A percentile compares a stretch with the other conserved stretches of the same genome.
Evolutionary conservation across 2,329 filamentous ascomycete genomes (phyloP).

Genomic region (Colletotrichum somersetense): DNA sequence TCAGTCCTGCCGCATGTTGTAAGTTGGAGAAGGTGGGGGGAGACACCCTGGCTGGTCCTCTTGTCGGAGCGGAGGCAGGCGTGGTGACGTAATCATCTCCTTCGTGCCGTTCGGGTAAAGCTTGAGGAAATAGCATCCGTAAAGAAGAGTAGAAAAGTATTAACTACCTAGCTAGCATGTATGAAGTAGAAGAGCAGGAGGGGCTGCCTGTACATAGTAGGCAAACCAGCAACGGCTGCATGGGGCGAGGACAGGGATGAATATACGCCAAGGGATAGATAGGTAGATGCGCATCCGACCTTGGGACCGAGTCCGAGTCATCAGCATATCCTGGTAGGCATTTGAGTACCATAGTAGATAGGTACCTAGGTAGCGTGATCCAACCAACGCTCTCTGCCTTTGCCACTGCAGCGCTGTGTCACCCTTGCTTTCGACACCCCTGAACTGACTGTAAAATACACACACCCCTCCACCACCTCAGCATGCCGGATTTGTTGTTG

Average conservation of each 20-base stretch:
- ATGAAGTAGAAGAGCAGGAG: background rate
- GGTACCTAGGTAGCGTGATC: background rate
- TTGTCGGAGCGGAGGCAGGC: background rate
- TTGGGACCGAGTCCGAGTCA: conserved; percentile 2
- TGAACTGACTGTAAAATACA: background rate
- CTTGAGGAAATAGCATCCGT: conserved; percentile 6
- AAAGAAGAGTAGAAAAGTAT: background rate
- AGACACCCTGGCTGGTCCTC: background rate
- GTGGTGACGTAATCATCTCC: background rate
- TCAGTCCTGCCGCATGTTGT: conserved; percentile 2
- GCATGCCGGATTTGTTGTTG: conserved; percentile 2
- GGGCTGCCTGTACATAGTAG: background rate
- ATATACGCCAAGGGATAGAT: background rate
- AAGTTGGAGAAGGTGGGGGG: conserved; percentile 20
- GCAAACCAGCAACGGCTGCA: background rate
- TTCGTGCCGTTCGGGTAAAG: background rate
- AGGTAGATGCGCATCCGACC: background rate
- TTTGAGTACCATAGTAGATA: no score
- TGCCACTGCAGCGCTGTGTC: conserved; percentile 2
- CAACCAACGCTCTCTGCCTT: conserved; percentile 12
- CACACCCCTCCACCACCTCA: background rate
- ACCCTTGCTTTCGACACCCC: conserved; percentile 1
- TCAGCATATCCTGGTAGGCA: conserved; percentile 1
- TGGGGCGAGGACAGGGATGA: conserved; percentile 15
- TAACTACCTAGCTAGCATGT: background rate